Evolutionary conservation across 2,329 filamentous ascomycete genomes (phyloP), one percentile per base, ranked within the genome.

Genomic region (Stagonosporopsis tanaceti): DNA sequence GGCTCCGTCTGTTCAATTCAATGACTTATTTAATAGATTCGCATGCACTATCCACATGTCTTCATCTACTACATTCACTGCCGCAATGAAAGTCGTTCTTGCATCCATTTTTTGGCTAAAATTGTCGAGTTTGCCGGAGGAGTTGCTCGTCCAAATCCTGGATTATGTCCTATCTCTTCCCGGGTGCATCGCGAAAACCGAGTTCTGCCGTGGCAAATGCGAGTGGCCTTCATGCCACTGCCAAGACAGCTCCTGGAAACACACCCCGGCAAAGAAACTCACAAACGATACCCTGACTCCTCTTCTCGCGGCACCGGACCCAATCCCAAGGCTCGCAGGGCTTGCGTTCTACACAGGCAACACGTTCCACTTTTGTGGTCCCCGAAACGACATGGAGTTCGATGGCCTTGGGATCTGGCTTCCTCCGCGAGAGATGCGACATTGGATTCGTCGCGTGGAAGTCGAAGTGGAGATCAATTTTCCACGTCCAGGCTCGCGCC

Each of bases 201-300:
- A 50, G 5, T 50, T 40, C 20, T 50, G 27, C 12, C 25, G 1
- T n/a, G 37, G 47, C 24, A 20, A 50, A n/a, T 50, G 47, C 17
- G 47, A 50, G 24, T 50, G 47, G 47, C 47, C 47, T 34, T 27
- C 25, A 6, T 50, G 47, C 14, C 27, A 40, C 6, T 50, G 47
- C 22, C 35, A 24, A 11, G 15, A 20, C 9, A 17, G 14, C 15
- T 25, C 27, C 27, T 50, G 47, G 47, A 30, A 40, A 12, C 47
- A 41, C 27, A 32, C 7, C 1, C 47, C 47, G 7, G 47, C 27
- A 11, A 38, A 25, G 7, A 4, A 27, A 6, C 28, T 50, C 20
- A 42, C 28, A 30, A 25, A 27, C 1, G 14, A 20, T 9, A 50
- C 17, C 3, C 15, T 50, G 20, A 14, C 22, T 2, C 47, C 47